Evolutionary conservation across 2,329 filamentous ascomycete genomes (phyloP), one percentile per base, ranked within the genome.

Genomic region (Aspergillus ustus): DNA sequence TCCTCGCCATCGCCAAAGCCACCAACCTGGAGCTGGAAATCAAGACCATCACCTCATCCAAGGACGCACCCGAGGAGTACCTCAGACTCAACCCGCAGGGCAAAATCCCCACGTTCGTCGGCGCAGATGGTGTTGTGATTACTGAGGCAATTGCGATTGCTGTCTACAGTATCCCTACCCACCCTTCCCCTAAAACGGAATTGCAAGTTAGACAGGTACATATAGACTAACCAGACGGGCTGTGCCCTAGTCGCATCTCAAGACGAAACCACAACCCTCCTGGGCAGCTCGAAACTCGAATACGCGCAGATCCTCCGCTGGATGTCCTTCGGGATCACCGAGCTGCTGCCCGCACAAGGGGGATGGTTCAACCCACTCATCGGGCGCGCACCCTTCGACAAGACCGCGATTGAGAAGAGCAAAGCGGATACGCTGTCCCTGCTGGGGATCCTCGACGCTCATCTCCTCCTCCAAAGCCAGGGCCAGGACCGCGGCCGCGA

Each of bases 321-420:
- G 62, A 64, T 64, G 56, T 55, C 62, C 17, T 62, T 62, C 22
- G 48, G 53, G 17, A 59, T 58, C 29, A 57, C 59, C 44, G 59
- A 61, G n/a, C 57, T 61, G 28, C 55, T 57, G 20, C 53, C 53
- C 8, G 25, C 53, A n/a, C 19, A 46, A 2, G 53, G 53, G 31
- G 43, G 53, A 43, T 56, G 53, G 53, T 56, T 56, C 44, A 56
- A 56, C 7, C 53, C 53, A 20, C 53, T 56, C n/a, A 56, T 56
- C 44, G 53, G 53, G 37, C 53, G 53, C 13, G 53, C 53, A 7
- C n/a, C 25, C 17, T 56, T 56, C 20, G 17, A 13, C 11, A 15
- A 25, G 8, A 44, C 46, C 2, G n/a, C 11, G 11, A 48, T 56
- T 9, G 19, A 34, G 11, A 31, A 34, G 15, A 48, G 44, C 29